These are phyloP conservation scores for Trichoderma koningiopsis DNA, from an alignment of 2,329 filamentous ascomycete genomes.

Conservation along the genomic window DNA sequence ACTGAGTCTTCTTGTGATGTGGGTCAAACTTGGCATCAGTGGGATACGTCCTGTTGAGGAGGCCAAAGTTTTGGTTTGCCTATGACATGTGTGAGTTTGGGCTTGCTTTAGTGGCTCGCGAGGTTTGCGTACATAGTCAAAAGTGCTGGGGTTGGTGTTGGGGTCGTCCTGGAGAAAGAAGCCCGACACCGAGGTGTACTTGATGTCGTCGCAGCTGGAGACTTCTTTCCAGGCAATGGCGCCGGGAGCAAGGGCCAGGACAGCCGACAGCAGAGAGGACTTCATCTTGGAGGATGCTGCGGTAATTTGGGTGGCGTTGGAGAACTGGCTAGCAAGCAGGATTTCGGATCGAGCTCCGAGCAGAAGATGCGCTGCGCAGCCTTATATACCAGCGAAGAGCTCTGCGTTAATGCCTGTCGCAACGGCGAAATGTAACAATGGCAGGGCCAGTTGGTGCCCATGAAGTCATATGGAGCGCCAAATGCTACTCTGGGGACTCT, in stretches of 20 bases:
- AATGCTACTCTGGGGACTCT: conserved; percentile 21
- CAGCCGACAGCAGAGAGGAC: conserved; percentile 34
- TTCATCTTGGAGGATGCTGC: conserved; percentile 36
- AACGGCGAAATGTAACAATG: background rate
- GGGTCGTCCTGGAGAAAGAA: conserved; percentile 67
- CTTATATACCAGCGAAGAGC: background rate
- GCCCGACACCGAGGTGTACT: conserved; percentile 61
- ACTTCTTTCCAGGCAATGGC: conserved; percentile 37
- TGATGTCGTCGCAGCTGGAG: conserved; percentile 48
- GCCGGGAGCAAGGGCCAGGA: conserved; percentile 36
- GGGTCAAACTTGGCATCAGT: conserved; percentile 50
- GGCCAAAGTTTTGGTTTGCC: conserved; percentile 64
- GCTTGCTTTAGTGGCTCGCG: conserved; percentile 18
- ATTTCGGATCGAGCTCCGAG: background rate
- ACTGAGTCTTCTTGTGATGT: conserved; percentile 55
- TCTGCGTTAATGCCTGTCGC: background rate
- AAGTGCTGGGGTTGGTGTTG: conserved; percentile 55
- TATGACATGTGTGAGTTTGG: conserved; percentile 34
- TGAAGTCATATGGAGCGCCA: conserved; percentile 14
- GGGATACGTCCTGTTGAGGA: conserved; percentile 64
- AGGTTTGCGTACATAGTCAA: conserved; percentile 59
- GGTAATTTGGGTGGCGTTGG: conserved; percentile 4
- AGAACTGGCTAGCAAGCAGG: background rate
- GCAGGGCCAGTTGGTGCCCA: background rate
- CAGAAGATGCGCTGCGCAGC: background rate